Percentiles rank a stretch among this genome's conserved stretches.
Conservation (phyloP, 1,284 basidiomycete species). For the Pulveroboletus sp. region DNA sequence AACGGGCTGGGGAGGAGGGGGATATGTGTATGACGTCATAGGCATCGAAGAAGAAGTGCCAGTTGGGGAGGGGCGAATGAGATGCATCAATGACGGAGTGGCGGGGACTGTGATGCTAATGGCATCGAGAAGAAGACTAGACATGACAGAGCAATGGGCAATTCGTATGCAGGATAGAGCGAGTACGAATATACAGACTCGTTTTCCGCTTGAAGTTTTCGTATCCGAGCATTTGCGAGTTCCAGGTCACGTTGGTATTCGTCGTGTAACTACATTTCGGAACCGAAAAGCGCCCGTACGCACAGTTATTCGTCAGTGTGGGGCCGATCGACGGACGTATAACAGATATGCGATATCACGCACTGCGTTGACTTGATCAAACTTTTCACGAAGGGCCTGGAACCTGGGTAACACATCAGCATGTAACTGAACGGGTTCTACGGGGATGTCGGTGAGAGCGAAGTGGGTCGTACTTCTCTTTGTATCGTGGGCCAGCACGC, state of each 20-base stretch:
- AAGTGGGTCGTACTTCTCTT: conserved; percentile 33
- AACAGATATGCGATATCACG: conserved; percentile 25
- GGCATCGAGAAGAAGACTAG: conserved; percentile 36
- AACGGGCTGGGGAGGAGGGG: conserved; percentile 7
- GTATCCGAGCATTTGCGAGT: conserved; percentile 49
- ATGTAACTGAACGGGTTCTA: not conserved
- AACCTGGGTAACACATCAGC: conserved; percentile 41
- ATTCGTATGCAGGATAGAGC: not conserved
- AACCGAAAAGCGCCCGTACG: not conserved
- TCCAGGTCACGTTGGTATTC: conserved; percentile 48
- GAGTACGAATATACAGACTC: conserved; percentile 41
- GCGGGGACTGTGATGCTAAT: conserved; percentile 36
- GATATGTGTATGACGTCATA: conserved; percentile 23
- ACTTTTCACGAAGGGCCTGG: conserved; percentile 53
- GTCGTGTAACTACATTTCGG: conserved; percentile 42
- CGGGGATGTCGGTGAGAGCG: not conserved
- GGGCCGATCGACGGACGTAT: not conserved
- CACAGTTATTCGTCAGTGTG: not conserved
- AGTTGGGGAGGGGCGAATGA: conserved; percentile 34
- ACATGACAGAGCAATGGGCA: not conserved
- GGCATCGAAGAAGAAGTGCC: conserved; percentile 21
- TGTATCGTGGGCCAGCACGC: conserved; percentile 32
- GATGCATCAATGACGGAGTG: conserved; percentile 35
- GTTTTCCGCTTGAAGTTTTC: conserved; percentile 58
- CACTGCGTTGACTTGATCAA: conserved; percentile 52